Evolutionary conservation across 1,139 yeast genomes (phyloP).

Genomic region (Yamadazyma oceani): DNA sequence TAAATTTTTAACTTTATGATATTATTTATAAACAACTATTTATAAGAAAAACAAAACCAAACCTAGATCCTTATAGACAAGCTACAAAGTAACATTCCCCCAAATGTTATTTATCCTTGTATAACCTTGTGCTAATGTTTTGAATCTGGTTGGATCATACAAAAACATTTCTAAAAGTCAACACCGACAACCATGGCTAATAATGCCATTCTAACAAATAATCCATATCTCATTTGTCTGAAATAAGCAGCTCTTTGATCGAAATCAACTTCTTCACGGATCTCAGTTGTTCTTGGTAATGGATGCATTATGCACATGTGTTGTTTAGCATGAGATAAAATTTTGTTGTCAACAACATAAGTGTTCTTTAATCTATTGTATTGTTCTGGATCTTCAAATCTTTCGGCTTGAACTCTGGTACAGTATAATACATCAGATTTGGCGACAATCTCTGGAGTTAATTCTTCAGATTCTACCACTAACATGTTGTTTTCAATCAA

Average conservation of each 20-base stretch:
- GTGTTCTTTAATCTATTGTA: constrained; percentile 89
- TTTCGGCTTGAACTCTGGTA: constrained; percentile 97
- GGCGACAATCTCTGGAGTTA: constrained; percentile 82
- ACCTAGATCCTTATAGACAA: too few relatives aligned
- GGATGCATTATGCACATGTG: constrained; percentile 99
- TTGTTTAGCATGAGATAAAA: constrained; percentile 88
- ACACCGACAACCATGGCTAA: constrained; percentile 97
- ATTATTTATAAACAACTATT: constrained; percentile 2
- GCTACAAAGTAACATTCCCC: constrained; percentile 9
- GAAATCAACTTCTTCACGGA: constrained; percentile 96
- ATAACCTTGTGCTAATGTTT: background rate
- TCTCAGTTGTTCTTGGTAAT: constrained; percentile 94
- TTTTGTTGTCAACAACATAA: constrained; percentile 89
- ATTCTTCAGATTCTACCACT: constrained; percentile 66
- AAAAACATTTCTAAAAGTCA: constrained; percentile 39
- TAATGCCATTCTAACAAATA: constrained; percentile 97
- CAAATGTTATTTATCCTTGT: constrained; percentile 3
- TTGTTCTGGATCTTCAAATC: constrained; percentile 74
- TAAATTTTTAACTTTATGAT: background rate
- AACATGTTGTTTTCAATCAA: constrained; percentile 67
- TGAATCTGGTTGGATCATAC: background rate
- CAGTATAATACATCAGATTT: constrained; percentile 95
- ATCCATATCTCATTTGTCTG: constrained; percentile 98
- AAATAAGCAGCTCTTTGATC: constrained; percentile 99
- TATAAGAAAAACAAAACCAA: background rate